phyloP scores from a whole-genome alignment of 306 rosid genomes.

The Luffa aegyptiaca region DNA sequence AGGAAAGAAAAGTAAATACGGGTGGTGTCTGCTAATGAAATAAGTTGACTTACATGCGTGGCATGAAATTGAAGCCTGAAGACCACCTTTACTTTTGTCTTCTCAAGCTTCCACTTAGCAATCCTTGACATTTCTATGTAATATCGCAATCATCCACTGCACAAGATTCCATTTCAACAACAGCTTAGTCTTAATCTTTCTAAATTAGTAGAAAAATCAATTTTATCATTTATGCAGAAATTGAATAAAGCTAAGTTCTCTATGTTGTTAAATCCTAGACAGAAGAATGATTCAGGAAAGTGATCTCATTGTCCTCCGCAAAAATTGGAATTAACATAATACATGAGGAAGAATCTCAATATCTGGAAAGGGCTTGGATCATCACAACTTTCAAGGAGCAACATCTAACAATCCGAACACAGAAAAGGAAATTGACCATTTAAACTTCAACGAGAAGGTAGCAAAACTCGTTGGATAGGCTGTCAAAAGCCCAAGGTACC shows the following conservation, averaged over 20 bases:
- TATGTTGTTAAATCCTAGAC: neutral
- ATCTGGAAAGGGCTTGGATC: neutral
- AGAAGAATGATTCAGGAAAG: neutral
- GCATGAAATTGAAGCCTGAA: slow-evolving; percentile 95
- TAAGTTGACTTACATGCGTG: slow-evolving; percentile 68
- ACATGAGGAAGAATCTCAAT: neutral
- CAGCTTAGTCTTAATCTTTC: neutral
- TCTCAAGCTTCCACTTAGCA: slow-evolving; percentile 87
- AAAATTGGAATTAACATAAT: neutral
- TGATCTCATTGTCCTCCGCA: neutral
- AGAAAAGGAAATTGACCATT: neutral
- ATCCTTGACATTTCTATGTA: slow-evolving; percentile 73
- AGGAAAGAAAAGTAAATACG: neutral
- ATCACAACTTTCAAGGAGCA: neutral
- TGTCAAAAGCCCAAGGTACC: neutral
- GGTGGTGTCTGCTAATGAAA: neutral
- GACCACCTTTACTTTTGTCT: slow-evolving; percentile 97
- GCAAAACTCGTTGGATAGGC: neutral
- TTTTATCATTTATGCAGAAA: neutral
- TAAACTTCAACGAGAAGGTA: neutral
- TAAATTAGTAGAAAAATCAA: neutral
- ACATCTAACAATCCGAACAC: neutral
- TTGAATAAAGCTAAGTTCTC: neutral
- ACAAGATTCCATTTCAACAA: slow-evolving; percentile 17
- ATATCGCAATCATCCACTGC: slow-evolving; percentile 22